Evolutionary conservation across 805 yeast genomes (phyloP), one percentile per base, ranked within the genome.

Genomic region (Zygosaccharomyces pseudorouxii): DNA sequence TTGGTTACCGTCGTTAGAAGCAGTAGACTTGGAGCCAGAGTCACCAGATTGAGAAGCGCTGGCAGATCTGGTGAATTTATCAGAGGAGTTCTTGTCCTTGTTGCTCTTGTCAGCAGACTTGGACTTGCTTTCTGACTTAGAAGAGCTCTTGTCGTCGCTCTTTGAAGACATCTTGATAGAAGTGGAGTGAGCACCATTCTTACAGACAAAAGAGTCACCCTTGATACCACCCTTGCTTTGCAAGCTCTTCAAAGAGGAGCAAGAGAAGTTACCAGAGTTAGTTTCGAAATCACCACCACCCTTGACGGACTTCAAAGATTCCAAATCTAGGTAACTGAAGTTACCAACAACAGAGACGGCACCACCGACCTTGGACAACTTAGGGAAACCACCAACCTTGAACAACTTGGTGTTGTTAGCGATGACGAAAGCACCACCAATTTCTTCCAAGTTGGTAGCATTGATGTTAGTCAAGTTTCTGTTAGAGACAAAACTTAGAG

Each of bases 391-490:
- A 50, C 75, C 75, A 66, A 92, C 75, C 50, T 67, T 70, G 68
- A 92, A 81, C 48, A 92, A 81, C 47, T 77, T 71, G 56, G 87
- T 73, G 85, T 93, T 93, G 82, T 89, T 88, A 55, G 86, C 81
- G 66, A 93, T 75, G 62, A 79, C 83, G 71, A 93, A 86, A 71
- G 97, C 99, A 80, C 99, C 98, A 69, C 92, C 95, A 63, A 93
- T 75, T 43, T 78, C 56, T 53, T 82, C 75, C 71, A 93, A 80
- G 67, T 77, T 69, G 45, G 86, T 74, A 77, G 89, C 84, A 57
- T 83, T 81, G 51, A 86, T 58, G 59, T 74, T 77, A 61, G 79
- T 78, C 70, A 93, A 80, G 47, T 85, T 78, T 54, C 79, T 77
- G 79, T 93, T 93, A 58, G 83, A 75, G 68, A 73, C 73, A 63